These are phyloP conservation scores for Saccharomyces kudriavzevii DNA, from an alignment of 805 yeast species.

Conservation along the genomic window DNA sequence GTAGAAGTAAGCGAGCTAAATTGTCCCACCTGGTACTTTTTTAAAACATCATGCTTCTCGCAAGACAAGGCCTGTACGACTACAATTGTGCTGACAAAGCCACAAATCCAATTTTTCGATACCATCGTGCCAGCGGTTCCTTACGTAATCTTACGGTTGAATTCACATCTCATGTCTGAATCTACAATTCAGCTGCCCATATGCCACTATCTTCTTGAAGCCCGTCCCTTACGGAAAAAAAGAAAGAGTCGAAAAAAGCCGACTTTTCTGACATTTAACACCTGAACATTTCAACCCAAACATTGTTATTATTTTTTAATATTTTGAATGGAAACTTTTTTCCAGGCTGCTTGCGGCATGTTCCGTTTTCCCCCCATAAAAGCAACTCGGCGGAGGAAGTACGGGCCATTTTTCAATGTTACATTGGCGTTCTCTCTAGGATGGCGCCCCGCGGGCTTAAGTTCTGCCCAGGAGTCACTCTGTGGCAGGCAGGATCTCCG, in stretches of 20 bases:
- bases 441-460: background rate
- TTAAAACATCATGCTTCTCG: slow-evolving; percentile 17
- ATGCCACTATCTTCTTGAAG: background rate
- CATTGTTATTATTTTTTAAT: background rate
- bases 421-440: background rate
- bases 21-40: slow-evolving; percentile 23
- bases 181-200: background rate
- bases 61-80: slow-evolving; percentile 10
- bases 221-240: background rate
- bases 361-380: background rate
- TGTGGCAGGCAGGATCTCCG: background rate
- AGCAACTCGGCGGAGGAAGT: no score
- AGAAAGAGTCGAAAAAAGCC: background rate
- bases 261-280: background rate
- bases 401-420: no score
- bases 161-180: background rate
- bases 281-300: background rate
- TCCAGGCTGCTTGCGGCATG: background rate
- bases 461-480: background rate
- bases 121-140: background rate
- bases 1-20: slow-evolving; percentile 37
- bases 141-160: background rate
- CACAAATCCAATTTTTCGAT: background rate
- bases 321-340: background rate
- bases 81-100: background rate